Evolutionary conservation across 2,329 filamentous ascomycete species (phyloP).

Genomic region (Xylaria digitata): DNA sequence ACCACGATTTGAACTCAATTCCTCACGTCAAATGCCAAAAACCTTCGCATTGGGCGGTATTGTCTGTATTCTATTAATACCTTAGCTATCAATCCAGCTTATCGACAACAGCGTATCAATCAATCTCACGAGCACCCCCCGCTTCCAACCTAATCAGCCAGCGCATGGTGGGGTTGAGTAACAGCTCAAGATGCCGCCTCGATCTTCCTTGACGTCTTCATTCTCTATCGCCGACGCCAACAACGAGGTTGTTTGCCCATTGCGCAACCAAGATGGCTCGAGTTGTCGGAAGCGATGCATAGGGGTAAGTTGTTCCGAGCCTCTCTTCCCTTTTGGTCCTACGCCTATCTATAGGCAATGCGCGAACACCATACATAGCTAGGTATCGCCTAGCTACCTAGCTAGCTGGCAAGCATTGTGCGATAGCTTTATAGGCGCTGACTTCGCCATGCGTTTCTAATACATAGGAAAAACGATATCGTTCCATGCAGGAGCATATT

Average conservation of each 20-base stretch:
- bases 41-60: constrained; percentile 34
- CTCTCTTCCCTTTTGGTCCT: constrained; percentile 1
- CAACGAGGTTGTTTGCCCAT: constrained; percentile 96
- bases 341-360: constrained; percentile 9
- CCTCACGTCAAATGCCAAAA: constrained; percentile 40
- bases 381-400: not conserved
- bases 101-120: constrained; percentile 38
- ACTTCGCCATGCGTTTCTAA: constrained; percentile 44
- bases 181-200: constrained; percentile 81
- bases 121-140: constrained; percentile 47
- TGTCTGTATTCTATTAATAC: constrained; percentile 39
- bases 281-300: constrained; percentile 97
- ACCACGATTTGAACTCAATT: constrained; percentile 31
- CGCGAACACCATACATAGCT: constrained; percentile 1
- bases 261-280: constrained; percentile 95
- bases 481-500: constrained; percentile 99
- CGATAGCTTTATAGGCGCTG: constrained; percentile 21
- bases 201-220: constrained; percentile 86
- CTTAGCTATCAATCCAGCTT: constrained; percentile 31
- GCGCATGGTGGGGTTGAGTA: constrained; percentile 63
- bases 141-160: constrained; percentile 52
- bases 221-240: constrained; percentile 93
- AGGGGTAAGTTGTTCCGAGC: constrained; percentile 77
- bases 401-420: constrained; percentile 15
- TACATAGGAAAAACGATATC: constrained; percentile 88